Conservation (phyloP, 495 filamentous ascomycete species). For the Talaromyces nanjingensis region DNA sequence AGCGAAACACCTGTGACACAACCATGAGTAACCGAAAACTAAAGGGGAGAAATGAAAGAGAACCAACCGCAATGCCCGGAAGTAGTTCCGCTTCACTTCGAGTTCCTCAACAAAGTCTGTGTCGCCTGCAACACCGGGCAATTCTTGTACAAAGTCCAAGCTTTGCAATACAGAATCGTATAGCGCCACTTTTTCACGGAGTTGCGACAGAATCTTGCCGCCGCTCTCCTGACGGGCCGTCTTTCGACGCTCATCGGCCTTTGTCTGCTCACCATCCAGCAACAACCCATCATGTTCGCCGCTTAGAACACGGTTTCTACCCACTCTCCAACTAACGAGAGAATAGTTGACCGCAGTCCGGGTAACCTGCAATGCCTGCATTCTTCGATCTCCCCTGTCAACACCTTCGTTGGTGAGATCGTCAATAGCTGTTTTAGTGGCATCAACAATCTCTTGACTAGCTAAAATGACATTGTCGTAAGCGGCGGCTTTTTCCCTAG, state of each 20-base stretch:
- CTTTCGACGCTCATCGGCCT: slow-evolving; percentile 38
- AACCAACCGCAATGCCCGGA: slow-evolving; percentile 75
- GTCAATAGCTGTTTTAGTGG: slow-evolving; percentile 86
- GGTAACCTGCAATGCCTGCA: slow-evolving; percentile 91
- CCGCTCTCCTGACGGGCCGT: slow-evolving; percentile 52
- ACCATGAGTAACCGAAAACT: slow-evolving; percentile 6
- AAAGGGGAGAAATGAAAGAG: neutral
- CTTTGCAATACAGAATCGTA: slow-evolving; percentile 88
- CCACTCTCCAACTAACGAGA: slow-evolving; percentile 89
- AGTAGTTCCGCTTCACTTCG: slow-evolving; percentile 72
- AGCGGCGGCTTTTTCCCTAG: slow-evolving; percentile 61
- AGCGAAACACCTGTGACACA: slow-evolving; percentile 59
- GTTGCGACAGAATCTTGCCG: slow-evolving; percentile 62
- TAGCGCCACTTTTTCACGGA: slow-evolving; percentile 85
- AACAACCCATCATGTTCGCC: slow-evolving; percentile 68
- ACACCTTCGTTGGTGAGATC: slow-evolving; percentile 78
- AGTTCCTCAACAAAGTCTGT: slow-evolving; percentile 66
- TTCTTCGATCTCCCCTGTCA: slow-evolving; percentile 72
- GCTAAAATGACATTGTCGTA: slow-evolving; percentile 88
- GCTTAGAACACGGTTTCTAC: slow-evolving; percentile 81
- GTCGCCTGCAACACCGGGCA: slow-evolving; percentile 89
- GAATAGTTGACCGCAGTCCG: slow-evolving; percentile 88
- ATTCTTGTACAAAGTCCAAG: slow-evolving; percentile 80
- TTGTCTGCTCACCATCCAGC: slow-evolving; percentile 48
- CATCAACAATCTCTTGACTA: slow-evolving; percentile 91